Conservation (phyloP, 2,329 filamentous ascomycete species). For the Verticillium nubilum region DNA sequence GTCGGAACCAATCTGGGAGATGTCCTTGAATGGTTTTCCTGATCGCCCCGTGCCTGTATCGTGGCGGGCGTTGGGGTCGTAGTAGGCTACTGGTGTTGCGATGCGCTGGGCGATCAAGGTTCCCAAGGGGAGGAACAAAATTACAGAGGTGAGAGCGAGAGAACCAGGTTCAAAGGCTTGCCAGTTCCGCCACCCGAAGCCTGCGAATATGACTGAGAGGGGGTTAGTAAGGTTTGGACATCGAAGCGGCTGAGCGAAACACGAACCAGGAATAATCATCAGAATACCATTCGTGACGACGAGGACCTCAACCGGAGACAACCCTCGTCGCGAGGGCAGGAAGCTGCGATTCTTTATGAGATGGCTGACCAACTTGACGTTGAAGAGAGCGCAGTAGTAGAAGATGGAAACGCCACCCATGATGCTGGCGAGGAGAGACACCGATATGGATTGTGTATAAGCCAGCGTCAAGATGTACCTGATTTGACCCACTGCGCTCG, state of each 20-base stretch:
- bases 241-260: neutral
- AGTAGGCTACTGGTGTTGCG: slow-evolving; percentile 17
- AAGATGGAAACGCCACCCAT: slow-evolving; percentile 35
- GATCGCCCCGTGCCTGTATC: slow-evolving; percentile 12
- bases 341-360: slow-evolving; percentile 41
- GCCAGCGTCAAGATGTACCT: slow-evolving; percentile 17
- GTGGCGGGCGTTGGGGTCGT: slow-evolving; percentile 9
- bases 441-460: neutral
- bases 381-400: slow-evolving; percentile 54
- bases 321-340: slow-evolving; percentile 31
- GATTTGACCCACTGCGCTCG: slow-evolving; percentile 30
- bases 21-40: slow-evolving; percentile 7
- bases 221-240: neutral
- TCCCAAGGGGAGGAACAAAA: slow-evolving; percentile 46
- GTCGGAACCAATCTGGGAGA: slow-evolving; percentile 7
- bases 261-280: slow-evolving; percentile 50
- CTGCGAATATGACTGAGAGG: slow-evolving; percentile 42
- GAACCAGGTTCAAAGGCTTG: slow-evolving; percentile 44
- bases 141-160: slow-evolving; percentile 42
- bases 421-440: slow-evolving; percentile 17
- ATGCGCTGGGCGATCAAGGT: slow-evolving; percentile 45
- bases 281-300: slow-evolving; percentile 50
- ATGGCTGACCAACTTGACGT: slow-evolving; percentile 42
- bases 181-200: slow-evolving; percentile 36
- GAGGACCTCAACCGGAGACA: slow-evolving; percentile 49